Evolutionary conservation across 768 basidiomycete species (phyloP).

Genomic region (Podaxis carcinomalis): DNA sequence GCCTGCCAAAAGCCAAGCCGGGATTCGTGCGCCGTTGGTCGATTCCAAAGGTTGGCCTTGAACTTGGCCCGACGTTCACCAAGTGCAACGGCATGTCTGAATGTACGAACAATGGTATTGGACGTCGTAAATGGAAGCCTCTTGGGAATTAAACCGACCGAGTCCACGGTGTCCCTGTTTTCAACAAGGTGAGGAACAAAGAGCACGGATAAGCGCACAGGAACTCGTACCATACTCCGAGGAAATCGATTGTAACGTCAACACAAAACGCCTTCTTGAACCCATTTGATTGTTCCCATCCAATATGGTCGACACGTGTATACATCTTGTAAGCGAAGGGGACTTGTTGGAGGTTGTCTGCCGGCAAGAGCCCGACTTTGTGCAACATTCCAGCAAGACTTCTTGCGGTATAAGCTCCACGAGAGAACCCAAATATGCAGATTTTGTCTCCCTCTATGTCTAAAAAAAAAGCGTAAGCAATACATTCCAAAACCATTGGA

Average conservation of each 20-base stretch:
- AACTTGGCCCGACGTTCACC: slow-evolving; percentile 62
- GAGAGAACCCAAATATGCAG: slow-evolving; percentile 63
- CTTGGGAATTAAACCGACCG: slow-evolving; percentile 51
- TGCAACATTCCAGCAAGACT: slow-evolving; percentile 42
- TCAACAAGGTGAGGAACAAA: neutral
- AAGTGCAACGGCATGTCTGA: slow-evolving; percentile 63
- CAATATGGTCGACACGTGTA: slow-evolving; percentile 41
- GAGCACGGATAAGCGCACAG: neutral
- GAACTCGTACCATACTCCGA: slow-evolving; percentile 48
- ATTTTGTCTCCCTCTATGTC: slow-evolving; percentile 53
- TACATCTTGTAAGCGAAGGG: slow-evolving; percentile 66
- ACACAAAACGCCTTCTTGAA: slow-evolving; percentile 57
- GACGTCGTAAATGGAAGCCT: slow-evolving; percentile 55
- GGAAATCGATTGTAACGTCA: slow-evolving; percentile 50
- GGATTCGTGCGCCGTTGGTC: slow-evolving; percentile 25
- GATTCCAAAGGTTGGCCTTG: slow-evolving; percentile 48
- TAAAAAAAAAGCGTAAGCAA: slow-evolving; percentile 12
- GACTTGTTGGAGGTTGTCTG: slow-evolving; percentile 49
- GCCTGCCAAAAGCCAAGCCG: slow-evolving; percentile 18
- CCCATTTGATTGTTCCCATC: slow-evolving; percentile 43
- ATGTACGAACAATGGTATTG: slow-evolving; percentile 50
- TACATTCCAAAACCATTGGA: too few species aligned
- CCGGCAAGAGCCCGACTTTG: slow-evolving; percentile 45
- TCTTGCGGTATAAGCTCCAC: slow-evolving; percentile 62
- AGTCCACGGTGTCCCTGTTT: slow-evolving; percentile 65